Evolutionary conservation across 2,329 filamentous ascomycete genomes (phyloP), one percentile per base, ranked within the genome.

Genomic region (Septoria linicola): DNA sequence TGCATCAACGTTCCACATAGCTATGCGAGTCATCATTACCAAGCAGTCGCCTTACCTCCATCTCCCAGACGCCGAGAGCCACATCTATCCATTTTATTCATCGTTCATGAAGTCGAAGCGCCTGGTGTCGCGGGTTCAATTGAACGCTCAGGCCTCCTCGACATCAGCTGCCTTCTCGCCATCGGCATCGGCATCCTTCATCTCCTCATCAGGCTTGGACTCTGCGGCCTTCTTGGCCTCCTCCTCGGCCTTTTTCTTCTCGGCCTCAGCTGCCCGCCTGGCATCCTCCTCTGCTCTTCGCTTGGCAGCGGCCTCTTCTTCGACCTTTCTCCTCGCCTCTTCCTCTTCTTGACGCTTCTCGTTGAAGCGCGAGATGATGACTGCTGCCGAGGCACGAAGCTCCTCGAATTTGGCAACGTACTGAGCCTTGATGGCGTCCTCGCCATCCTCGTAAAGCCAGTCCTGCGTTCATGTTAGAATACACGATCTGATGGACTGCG

Each of bases 391-490:
- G 61, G 88, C 83, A 63, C 89, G 88, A 71, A 99, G 90, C 73
- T 99, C 93, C 58, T 97, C 93, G 72, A 93, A 85, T 83, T 97
- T 99, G 74, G 89, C 82, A 56, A 95, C 77, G 75, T 99, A 99
- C 66, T 93, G 82, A 48, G 88, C 90, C 80, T 97, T 97, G 66
- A 87, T 87, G 61, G 90, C 83, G 71, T 99, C 93, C 59, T 96
- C 91, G 54, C 93, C 93, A 49, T 97, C 93, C 48, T 96, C 92
- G 73, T 97, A 97, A 55, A 99, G 80, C 93, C 93, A 99, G 69
- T 99, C 91, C 92, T 97, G 41, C 17, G 6, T 16, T 21, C 27
- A 37, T 23, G 43, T 61, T 51, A 58, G 43, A 37, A 45, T 41
- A 36, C 17, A 36, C 17, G 13, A 14, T 16, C 34, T 8, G 16